Conservation (phyloP, 1,284 basidiomycete species). For the Ganoderma meredithae region DNA sequence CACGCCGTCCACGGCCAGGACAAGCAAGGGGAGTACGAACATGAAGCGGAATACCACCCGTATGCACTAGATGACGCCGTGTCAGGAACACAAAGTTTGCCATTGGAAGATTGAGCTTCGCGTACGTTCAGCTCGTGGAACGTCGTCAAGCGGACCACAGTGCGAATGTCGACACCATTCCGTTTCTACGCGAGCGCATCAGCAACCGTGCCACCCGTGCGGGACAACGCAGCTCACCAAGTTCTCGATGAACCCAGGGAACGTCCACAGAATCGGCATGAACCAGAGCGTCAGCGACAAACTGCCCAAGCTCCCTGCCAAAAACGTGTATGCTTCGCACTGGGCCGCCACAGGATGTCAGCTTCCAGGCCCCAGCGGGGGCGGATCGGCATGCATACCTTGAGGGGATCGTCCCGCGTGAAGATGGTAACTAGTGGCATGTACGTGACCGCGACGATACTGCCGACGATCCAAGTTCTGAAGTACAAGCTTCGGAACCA, state of each 20-base stretch:
- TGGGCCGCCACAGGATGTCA: constrained; percentile 38
- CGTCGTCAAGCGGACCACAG: constrained; percentile 73
- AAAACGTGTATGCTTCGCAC: constrained; percentile 74
- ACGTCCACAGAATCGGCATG: constrained; percentile 71
- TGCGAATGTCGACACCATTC: constrained; percentile 66
- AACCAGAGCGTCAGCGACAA: constrained; percentile 74
- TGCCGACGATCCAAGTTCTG: constrained; percentile 72
- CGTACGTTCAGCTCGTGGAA: constrained; percentile 82
- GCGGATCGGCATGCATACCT: constrained; percentile 49
- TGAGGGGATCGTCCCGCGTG: constrained; percentile 61
- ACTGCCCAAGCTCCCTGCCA: constrained; percentile 73
- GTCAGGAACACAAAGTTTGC: not conserved
- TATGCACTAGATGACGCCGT: constrained; percentile 54
- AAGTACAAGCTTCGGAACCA: constrained; percentile 82
- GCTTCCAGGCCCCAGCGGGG: not conserved
- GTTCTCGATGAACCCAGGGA: constrained; percentile 67
- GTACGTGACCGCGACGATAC: constrained; percentile 62
- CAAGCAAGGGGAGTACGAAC: constrained; percentile 66
- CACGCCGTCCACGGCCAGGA: constrained; percentile 73
- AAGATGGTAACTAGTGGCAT: constrained; percentile 74
- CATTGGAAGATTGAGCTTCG: constrained; percentile 8
- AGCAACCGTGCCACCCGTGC: constrained; percentile 13
- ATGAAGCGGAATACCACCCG: constrained; percentile 75
- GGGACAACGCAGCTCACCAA: constrained; percentile 52
- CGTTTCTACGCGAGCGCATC: constrained; percentile 45